Conservation (phyloP, 148 eudicot genomes). For the Rhododendron simsii region DNA sequence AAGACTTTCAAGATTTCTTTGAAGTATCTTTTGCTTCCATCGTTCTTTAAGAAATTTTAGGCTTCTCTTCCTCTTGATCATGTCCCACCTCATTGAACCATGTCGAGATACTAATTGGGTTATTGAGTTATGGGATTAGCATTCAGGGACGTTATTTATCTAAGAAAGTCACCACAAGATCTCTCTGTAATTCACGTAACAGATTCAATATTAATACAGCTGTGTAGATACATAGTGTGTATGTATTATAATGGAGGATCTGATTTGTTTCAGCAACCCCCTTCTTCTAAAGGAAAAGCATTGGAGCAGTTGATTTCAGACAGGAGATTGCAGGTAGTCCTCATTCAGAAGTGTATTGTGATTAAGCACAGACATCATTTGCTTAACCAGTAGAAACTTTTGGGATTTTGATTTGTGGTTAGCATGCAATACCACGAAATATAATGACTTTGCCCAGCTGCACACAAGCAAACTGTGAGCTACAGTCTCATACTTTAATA, state of each 20-base stretch:
- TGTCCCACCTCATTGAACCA: neutral
- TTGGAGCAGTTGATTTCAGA: conserved; percentile 18
- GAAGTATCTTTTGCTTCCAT: neutral
- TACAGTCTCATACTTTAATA: neutral
- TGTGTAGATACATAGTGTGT: neutral
- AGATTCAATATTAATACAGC: neutral
- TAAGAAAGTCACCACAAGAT: neutral
- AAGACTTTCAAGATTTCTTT: neutral
- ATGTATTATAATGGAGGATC: neutral
- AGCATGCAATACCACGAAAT: neutral
- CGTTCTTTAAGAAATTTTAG: neutral
- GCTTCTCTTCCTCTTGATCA: neutral
- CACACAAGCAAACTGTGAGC: neutral
- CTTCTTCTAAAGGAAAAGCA: conserved; percentile 29
- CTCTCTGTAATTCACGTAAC: neutral
- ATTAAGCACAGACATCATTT: neutral
- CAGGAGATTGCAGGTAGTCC: conserved; percentile 31
- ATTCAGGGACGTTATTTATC: neutral
- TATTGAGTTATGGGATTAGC: neutral
- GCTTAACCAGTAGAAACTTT: neutral
- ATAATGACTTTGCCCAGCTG: neutral
- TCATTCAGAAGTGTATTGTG: neutral
- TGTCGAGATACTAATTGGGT: neutral
- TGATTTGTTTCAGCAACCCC: conserved; percentile 42
- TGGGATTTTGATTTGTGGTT: neutral